Evolutionary conservation across 2,329 filamentous ascomycete genomes (phyloP).

Genomic region (Corinectria fuckeliana): DNA sequence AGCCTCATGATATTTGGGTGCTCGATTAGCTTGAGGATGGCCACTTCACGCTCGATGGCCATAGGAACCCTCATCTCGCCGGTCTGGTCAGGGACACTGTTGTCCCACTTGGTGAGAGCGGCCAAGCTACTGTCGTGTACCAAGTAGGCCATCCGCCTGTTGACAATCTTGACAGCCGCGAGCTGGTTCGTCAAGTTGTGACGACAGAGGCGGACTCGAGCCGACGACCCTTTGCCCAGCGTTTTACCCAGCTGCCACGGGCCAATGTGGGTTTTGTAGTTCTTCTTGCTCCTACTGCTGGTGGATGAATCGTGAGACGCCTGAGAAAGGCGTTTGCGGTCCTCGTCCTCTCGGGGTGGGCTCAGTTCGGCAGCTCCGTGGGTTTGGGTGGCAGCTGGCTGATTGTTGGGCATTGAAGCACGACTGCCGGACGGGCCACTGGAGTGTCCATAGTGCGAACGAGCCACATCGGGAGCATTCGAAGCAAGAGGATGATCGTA

Average conservation of each 20-base stretch:
- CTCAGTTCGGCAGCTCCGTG: constrained; percentile 27
- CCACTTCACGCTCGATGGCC: constrained; percentile 91
- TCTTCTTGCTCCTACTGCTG: constrained; percentile 49
- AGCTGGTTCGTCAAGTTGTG: constrained; percentile 79
- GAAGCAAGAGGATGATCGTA: constrained; percentile 32
- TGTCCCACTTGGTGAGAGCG: constrained; percentile 77
- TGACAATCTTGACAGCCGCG: constrained; percentile 95
- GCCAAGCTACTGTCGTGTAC: constrained; percentile 86
- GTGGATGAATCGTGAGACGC: constrained; percentile 51
- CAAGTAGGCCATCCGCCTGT: constrained; percentile 79
- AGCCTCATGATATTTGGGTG: constrained; percentile 94
- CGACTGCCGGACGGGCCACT: constrained; percentile 28
- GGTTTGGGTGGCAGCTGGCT: constrained; percentile 27
- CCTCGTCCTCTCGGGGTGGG: constrained; percentile 42
- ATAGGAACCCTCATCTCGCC: constrained; percentile 79
- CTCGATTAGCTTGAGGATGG: constrained; percentile 95
- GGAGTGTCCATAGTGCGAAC: constrained; percentile 23
- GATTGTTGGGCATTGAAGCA: constrained; percentile 16
- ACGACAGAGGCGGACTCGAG: constrained; percentile 83
- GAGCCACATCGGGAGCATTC: constrained; percentile 20
- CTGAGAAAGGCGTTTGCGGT: constrained; percentile 48
- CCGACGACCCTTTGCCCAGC: constrained; percentile 87
- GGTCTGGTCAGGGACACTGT: constrained; percentile 59
- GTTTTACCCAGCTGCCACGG: constrained; percentile 93
- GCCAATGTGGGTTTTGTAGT: constrained; percentile 78